These are phyloP conservation scores for Pluteus cervinus DNA, from an alignment of 768 basidiomycete species.

Conservation along the genomic window DNA sequence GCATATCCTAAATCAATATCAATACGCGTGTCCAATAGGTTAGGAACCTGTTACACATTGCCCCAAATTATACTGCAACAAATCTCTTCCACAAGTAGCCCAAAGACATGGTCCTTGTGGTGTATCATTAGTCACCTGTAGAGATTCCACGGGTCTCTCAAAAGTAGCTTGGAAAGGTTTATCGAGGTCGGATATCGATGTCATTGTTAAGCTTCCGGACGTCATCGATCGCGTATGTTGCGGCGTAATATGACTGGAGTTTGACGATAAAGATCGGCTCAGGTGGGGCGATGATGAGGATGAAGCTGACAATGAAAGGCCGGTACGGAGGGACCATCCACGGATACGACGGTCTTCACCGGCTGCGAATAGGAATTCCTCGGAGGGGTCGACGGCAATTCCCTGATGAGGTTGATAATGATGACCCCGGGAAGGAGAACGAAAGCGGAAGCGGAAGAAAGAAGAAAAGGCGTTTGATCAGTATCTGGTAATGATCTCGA, in stretches of 20 bases:
- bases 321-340: constrained; percentile 62
- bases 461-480: background rate
- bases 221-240: background rate
- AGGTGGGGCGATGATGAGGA: constrained; percentile 4
- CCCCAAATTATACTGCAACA: constrained; percentile 49
- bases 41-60: too few relatives aligned
- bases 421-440: constrained; percentile 5
- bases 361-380: constrained; percentile 61
- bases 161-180: constrained; percentile 29
- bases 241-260: background rate
- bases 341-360: constrained; percentile 62
- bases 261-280: background rate
- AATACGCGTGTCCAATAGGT: too few relatives aligned
- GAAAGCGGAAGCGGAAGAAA: background rate
- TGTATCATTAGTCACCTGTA: constrained; percentile 43
- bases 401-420: constrained; percentile 47
- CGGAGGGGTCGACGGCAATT: constrained; percentile 47
- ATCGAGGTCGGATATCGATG: too few relatives aligned
- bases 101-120: constrained; percentile 43
- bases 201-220: constrained; percentile 8
- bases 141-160: constrained; percentile 32
- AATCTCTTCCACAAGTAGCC: constrained; percentile 38
- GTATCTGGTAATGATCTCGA: too few relatives aligned
- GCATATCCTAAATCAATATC: too few relatives aligned
- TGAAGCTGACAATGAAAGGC: constrained; percentile 29